Evolutionary conservation across 129 eudicot genomes (phyloP).

Genomic region (Flaveria sonorensis): DNA sequence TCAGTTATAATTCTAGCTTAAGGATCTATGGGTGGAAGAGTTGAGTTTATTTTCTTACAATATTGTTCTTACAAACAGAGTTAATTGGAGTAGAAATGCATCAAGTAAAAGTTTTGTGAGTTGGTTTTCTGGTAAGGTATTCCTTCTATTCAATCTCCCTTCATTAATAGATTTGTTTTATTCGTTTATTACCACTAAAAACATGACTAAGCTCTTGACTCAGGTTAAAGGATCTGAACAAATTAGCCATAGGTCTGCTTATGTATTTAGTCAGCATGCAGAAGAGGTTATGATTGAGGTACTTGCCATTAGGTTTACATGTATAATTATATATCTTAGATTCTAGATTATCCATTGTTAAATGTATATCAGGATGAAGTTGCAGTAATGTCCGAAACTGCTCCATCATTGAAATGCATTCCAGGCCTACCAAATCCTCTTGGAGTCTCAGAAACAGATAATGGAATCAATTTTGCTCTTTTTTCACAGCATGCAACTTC

Average conservation of each 20-base stretch:
- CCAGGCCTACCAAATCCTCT: constrained; percentile 87
- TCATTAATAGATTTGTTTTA: not conserved
- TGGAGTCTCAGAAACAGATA: constrained; percentile 83
- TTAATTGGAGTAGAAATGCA: constrained; percentile 40
- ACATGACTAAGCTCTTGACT: constrained; percentile 32
- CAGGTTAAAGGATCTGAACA: constrained; percentile 51
- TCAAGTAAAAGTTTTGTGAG: constrained; percentile 33
- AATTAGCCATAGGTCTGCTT: constrained; percentile 21
- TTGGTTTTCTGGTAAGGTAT: constrained; percentile 48
- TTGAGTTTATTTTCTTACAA: not conserved
- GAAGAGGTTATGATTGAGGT: constrained; percentile 67
- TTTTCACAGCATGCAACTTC: constrained; percentile 88
- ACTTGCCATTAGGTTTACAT: constrained; percentile 21
- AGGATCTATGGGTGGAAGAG: not conserved
- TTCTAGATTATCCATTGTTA: not conserved
- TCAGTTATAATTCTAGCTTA: constrained; percentile 2
- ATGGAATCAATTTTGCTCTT: constrained; percentile 84
- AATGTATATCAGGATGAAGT: constrained; percentile 61
- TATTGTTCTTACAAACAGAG: constrained; percentile 27
- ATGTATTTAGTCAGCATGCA: constrained; percentile 43
- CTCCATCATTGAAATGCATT: constrained; percentile 45
- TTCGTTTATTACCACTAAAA: constrained; percentile 3
- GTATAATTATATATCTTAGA: constrained; percentile 2
- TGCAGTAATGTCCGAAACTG: constrained; percentile 45
- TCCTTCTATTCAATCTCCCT: constrained; percentile 8